Evolutionary conservation across 257 asterid genomes (phyloP).

Genomic region (Linderniella brevidens): DNA sequence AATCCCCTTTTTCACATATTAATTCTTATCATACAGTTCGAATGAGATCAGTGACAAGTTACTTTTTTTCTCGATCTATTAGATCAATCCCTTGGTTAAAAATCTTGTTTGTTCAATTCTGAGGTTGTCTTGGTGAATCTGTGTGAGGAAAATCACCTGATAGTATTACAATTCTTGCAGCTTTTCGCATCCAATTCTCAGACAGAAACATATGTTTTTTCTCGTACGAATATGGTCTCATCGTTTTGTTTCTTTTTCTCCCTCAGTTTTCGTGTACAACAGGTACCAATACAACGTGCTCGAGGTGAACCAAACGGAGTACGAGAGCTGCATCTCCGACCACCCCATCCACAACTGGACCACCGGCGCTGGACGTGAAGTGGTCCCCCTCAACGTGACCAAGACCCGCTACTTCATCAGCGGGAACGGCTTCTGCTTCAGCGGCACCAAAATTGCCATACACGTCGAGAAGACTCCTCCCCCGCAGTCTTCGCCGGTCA

Average conservation of each 20-base stretch:
- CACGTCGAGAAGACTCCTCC: constrained; percentile 51
- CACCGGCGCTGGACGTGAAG: constrained; percentile 83
- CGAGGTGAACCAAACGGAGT: constrained; percentile 65
- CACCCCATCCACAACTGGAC: constrained; percentile 65
- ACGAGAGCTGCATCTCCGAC: constrained; percentile 42
- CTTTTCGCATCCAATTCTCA: no score
- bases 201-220: no score
- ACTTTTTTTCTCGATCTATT: no score
- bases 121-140: no score
- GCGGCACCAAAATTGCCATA: constrained; percentile 64
- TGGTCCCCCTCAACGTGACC: constrained; percentile 72
- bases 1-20: no score
- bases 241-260: background rate
- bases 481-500: constrained; percentile 38
- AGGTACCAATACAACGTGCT: constrained; percentile 62
- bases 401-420: constrained; percentile 60
- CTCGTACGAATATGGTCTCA: background rate
- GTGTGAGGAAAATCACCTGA: no score
- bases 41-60: no score
- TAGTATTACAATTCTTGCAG: no score
- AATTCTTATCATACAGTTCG: no score
- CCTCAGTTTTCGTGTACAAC: constrained; percentile 61
- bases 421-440: constrained; percentile 67
- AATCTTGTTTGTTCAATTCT: no score
- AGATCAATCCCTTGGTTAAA: no score